A percentile compares a stretch with the other conserved stretches of the same genome.
phyloP scores from a whole-genome alignment of 1,284 basidiomycete species.

The Ceratobasidium sp. region DNA sequence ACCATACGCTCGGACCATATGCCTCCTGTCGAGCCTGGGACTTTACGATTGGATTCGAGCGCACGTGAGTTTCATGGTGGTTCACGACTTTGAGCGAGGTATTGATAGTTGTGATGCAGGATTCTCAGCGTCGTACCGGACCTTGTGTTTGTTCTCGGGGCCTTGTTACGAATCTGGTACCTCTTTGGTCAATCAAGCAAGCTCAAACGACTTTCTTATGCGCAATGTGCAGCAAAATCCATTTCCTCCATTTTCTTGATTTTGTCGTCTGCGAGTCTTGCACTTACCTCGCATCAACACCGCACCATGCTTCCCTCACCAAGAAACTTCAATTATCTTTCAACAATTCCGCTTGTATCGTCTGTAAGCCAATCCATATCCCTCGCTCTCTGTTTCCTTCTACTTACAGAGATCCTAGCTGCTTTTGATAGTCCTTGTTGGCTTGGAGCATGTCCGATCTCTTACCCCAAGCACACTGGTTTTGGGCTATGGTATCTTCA shows the following conservation, averaged over 20 bases:
- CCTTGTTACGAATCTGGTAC: neutral
- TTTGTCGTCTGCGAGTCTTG: neutral
- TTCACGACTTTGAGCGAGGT: neutral
- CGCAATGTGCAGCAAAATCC: neutral
- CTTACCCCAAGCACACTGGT: constrained; percentile 1
- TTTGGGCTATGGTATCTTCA: constrained; percentile 2
- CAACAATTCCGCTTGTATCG: neutral
- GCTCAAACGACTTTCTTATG: neutral
- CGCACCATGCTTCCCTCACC: neutral
- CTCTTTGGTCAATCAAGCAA: neutral
- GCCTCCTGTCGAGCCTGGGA: constrained; percentile 2
- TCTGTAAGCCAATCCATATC: neutral
- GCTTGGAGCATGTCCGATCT: constrained; percentile 15
- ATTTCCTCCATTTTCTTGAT: neutral
- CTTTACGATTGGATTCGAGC: constrained; percentile 9
- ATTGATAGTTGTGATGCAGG: neutral
- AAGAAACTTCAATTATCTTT: neutral
- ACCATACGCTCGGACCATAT: neutral
- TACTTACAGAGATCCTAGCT: neutral
- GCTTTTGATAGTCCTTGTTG: neutral
- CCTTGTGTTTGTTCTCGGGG: neutral
- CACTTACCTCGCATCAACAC: neutral
- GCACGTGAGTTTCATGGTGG: neutral
- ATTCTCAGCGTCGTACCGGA: constrained; percentile 1
- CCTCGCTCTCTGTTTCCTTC: neutral